phyloP scores from a whole-genome alignment of 2,329 filamentous ascomycete genomes.

The Penicillium aurantiogriseum region DNA sequence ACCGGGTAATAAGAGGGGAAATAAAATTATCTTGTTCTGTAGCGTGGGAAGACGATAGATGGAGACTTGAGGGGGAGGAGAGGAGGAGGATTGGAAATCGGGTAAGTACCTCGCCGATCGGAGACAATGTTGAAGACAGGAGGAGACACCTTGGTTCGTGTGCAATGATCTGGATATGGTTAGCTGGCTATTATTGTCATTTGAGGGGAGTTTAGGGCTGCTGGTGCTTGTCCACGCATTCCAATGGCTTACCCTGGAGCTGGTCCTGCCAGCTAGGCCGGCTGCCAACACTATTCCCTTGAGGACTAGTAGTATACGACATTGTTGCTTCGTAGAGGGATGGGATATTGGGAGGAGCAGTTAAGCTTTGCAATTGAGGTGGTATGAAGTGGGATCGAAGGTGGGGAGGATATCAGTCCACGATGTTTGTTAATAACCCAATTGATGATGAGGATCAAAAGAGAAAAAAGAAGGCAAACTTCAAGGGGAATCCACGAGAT shows the following conservation, averaged over 20 bases:
- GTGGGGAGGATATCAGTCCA: constrained; percentile 1
- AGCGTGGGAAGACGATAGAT: constrained; percentile 27
- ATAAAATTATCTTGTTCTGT: constrained; percentile 32
- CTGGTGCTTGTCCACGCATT: neutral
- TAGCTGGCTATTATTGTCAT: constrained; percentile 11
- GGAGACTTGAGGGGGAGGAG: constrained; percentile 2
- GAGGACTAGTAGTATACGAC: constrained; percentile 25
- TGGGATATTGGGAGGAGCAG: neutral
- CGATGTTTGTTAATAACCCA: constrained; percentile 1
- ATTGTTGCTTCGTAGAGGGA: constrained; percentile 14
- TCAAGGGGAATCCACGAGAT: constrained; percentile 2
- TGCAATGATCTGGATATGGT: constrained; percentile 56
- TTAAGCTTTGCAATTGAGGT: constrained; percentile 2
- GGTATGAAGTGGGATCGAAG: constrained; percentile 14
- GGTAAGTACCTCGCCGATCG: constrained; percentile 65
- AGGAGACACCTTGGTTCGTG: constrained; percentile 50
- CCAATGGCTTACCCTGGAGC: constrained; percentile 51
- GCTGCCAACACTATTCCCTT: constrained; percentile 18
- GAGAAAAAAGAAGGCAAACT: constrained; percentile 9
- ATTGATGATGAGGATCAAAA: constrained; percentile 10
- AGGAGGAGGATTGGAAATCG: constrained; percentile 16
- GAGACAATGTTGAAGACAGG: constrained; percentile 71
- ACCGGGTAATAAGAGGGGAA: constrained; percentile 21
- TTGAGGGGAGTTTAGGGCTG: neutral
- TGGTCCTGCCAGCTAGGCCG: constrained; percentile 55